A percentile compares a stretch with the other conserved stretches of the same genome.
Evolutionary conservation across 1,284 basidiomycete genomes (phyloP).

Genomic region (Nidula niveotomentosa): DNA sequence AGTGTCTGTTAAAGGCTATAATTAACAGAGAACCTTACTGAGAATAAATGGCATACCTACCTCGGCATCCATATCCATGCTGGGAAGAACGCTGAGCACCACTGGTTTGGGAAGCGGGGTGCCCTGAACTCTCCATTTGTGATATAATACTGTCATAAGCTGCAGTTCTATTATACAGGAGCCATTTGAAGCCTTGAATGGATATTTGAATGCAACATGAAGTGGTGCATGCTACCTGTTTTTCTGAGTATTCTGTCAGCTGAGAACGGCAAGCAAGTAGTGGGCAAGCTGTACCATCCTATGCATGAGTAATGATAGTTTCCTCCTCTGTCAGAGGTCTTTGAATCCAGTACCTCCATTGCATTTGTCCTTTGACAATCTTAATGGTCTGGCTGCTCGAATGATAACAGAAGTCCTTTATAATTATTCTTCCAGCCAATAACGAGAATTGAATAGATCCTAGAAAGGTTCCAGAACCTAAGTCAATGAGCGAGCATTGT

Average conservation of each 20-base stretch:
- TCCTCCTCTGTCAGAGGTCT: conserved; percentile 66
- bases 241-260: conserved; percentile 20
- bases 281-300: conserved; percentile 43
- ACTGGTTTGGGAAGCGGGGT: conserved; percentile 25
- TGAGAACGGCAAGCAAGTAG: not conserved
- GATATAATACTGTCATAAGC: conserved; percentile 85
- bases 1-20: conserved; percentile 13
- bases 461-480: conserved; percentile 22
- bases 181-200: conserved; percentile 86
- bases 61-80: conserved; percentile 7
- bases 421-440: conserved; percentile 81
- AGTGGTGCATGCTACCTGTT: conserved; percentile 36
- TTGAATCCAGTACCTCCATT: conserved; percentile 93
- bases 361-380: conserved; percentile 80
- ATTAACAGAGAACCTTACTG: not conserved
- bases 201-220: conserved; percentile 80
- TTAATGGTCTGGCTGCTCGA: conserved; percentile 88
- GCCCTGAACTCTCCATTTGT: conserved; percentile 54
- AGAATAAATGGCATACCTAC: not conserved
- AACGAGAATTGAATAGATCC: conserved; percentile 91
- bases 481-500: not conserved
- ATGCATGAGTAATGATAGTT: conserved; percentile 53
- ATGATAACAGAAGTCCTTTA: conserved; percentile 86
- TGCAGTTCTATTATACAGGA: conserved; percentile 86
- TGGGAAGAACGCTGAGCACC: conserved; percentile 20